These are phyloP conservation scores for Nakazawaea anatomiae DNA, from an alignment of 805 yeast species.

Conservation along the genomic window DNA sequence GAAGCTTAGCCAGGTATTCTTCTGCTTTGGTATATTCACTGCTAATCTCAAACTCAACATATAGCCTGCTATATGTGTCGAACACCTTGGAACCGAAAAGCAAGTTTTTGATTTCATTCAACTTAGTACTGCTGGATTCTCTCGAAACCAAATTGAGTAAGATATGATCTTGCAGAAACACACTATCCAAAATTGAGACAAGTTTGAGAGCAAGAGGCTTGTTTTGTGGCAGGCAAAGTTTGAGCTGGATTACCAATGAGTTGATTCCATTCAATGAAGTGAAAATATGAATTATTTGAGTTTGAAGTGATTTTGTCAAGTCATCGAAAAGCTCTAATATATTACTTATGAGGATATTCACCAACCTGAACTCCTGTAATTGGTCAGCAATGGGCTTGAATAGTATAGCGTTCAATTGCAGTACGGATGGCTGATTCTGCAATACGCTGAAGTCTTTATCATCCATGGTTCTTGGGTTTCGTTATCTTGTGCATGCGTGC, in stretches of 20 bases:
- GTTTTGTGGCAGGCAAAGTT: neutral
- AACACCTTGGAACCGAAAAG: constrained; percentile 10
- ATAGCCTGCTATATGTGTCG: neutral
- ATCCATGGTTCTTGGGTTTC: neutral
- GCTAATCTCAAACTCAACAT: neutral
- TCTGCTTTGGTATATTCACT: neutral
- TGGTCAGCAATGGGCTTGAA: neutral
- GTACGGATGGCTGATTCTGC: neutral
- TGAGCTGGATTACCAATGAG: neutral
- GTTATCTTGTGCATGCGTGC: neutral
- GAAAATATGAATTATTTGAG: neutral
- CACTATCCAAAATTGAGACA: neutral
- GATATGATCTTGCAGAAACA: neutral
- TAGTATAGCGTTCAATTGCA: neutral
- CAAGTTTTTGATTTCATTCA: constrained; percentile 3
- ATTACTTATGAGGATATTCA: neutral
- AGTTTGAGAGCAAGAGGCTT: neutral
- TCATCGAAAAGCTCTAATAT: constrained; percentile 1
- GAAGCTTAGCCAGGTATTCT: neutral
- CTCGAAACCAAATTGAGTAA: neutral
- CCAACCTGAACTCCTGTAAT: neutral
- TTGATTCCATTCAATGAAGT: constrained; percentile 1
- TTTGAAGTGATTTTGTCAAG: neutral
- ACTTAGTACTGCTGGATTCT: neutral
- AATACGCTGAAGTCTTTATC: neutral